Evolutionary conservation across 176 grass and related monocot genomes (phyloP), one percentile per base, ranked within the genome.

Genomic region (Lolium rigidum): DNA sequence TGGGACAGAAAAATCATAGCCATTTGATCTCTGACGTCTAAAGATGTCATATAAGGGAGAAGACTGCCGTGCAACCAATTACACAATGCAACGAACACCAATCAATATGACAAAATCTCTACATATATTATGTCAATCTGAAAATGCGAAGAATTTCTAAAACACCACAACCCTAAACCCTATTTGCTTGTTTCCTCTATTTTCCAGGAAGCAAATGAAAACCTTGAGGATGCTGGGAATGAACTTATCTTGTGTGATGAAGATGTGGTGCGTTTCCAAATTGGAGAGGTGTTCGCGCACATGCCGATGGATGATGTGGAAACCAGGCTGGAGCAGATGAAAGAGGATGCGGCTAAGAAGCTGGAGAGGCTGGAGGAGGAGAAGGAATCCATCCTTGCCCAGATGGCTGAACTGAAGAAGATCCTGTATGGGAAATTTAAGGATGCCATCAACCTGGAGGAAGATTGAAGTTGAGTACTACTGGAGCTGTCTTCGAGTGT

Each of bases 381-480:
- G 77, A 99, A 99, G 73, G 90, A 95, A 86, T 85, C 82, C 58
- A 84, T 99, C 46, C 46, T 99, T 2, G 73, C 87, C 5, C 97
- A 93, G 86, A 99, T 99, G 94, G 90, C 82, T 44, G 94, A 93
- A 59, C 87, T 99, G 55, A 97, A 97, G 88, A 94, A 92, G 84
- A 91, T 99, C 51, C 81, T 99, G 67, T 97, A 99, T 15, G 97
- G 82, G n/a, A 99, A 99, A 63, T 99, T 99, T 73, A 94, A 91
- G 87, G 90, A 99, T 11, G 93, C 97, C 48, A 99, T 99, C 82
- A 99, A 99, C 88, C 85, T 99, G 79, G 97, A 99, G 89, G 97
- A 99, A 82, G 97, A 99, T 87, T 99, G 80, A 61, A 56, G 35
- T 28, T 2, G 61, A 61, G 47, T 28, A 21, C 21, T 4, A 21